A percentile compares a stretch with the other conserved stretches of the same genome.
These are phyloP conservation scores for Neofusicoccum sp. DNA, from an alignment of 2,329 filamentous ascomycete genomes.

Conservation along the genomic window DNA sequence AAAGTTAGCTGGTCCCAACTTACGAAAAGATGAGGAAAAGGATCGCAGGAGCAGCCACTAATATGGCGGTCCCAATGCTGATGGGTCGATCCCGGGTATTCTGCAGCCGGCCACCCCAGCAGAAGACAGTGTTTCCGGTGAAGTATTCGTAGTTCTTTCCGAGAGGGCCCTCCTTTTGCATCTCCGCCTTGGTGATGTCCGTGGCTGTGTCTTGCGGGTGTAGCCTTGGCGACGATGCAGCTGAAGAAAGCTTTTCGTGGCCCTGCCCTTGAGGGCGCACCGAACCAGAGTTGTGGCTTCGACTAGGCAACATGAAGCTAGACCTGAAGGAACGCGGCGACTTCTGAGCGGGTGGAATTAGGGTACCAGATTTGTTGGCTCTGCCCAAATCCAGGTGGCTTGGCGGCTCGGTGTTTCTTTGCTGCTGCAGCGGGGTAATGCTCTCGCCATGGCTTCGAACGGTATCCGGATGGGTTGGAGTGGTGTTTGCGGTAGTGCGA, in stretches of 20 bases:
- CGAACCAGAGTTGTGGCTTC: constrained; percentile 51
- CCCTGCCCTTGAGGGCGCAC: constrained; percentile 44
- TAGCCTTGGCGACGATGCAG: constrained; percentile 70
- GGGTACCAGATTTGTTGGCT: constrained; percentile 27
- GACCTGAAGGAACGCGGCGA: constrained; percentile 17
- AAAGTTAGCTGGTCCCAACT: constrained; percentile 30
- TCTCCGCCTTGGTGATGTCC: constrained; percentile 33
- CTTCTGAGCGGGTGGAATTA: neutral
- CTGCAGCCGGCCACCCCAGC: constrained; percentile 77
- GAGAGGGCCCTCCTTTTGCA: constrained; percentile 32
- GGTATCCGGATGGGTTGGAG: constrained; percentile 61
- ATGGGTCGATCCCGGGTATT: constrained; percentile 85
- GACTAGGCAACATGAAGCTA: constrained; percentile 59
- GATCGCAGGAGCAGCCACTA: constrained; percentile 73
- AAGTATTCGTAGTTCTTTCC: constrained; percentile 90
- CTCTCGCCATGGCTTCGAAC: constrained; percentile 71
- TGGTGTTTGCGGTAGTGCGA: constrained; percentile 70
- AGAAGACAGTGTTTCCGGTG: constrained; percentile 89
- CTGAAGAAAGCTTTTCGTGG: constrained; percentile 81
- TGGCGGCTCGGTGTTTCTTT: constrained; percentile 32
- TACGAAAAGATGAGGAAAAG: constrained; percentile 83
- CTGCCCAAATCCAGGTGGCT: constrained; percentile 61
- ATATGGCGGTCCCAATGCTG: constrained; percentile 79
- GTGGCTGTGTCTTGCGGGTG: constrained; percentile 45
- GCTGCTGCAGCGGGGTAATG: constrained; percentile 69